Conservation (phyloP, 2,329 filamentous ascomycete genomes). For the Beauveria sp. region DNA sequence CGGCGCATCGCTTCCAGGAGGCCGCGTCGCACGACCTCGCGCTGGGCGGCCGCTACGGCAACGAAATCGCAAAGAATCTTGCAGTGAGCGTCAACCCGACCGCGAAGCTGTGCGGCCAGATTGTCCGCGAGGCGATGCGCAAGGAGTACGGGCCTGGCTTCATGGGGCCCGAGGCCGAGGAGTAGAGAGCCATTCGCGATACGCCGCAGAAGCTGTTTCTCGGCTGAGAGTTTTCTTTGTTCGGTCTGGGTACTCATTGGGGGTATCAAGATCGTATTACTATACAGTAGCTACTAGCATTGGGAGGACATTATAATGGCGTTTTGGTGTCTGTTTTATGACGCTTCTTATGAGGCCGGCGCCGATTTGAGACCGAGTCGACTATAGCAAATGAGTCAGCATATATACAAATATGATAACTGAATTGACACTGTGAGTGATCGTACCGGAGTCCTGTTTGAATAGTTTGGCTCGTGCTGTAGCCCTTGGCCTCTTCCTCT, state of each 20-base stretch:
- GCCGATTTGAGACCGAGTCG: conserved; percentile 21
- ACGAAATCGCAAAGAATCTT: conserved; percentile 55
- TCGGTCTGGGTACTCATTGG: background rate
- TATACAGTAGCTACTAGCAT: conserved; percentile 9
- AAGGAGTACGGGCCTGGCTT: conserved; percentile 55
- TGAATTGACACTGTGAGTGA: background rate
- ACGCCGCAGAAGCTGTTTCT: background rate
- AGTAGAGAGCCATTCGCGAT: background rate
- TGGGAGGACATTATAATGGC: conserved; percentile 1
- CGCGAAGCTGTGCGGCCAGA: conserved; percentile 61
- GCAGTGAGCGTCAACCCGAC: conserved; percentile 61
- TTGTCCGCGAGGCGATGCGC: conserved; percentile 62
- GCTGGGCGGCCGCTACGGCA: conserved; percentile 57
- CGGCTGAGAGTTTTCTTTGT: background rate
- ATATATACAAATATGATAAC: conserved; percentile 3
- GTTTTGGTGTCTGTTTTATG: background rate
- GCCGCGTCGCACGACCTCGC: conserved; percentile 56
- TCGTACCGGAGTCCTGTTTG: conserved; percentile 36
- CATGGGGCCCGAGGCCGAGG: conserved; percentile 24
- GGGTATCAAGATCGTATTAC: conserved; percentile 6
- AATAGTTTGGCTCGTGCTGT: conserved; percentile 42
- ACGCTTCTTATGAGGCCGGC: conserved; percentile 7
- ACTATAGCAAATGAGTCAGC: conserved; percentile 16
- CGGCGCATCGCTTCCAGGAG: conserved; percentile 50
- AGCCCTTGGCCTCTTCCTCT: conserved; percentile 52